phyloP scores from a whole-genome alignment of 2,329 filamentous ascomycete genomes.

The Penicillium sclerotiorum region DNA sequence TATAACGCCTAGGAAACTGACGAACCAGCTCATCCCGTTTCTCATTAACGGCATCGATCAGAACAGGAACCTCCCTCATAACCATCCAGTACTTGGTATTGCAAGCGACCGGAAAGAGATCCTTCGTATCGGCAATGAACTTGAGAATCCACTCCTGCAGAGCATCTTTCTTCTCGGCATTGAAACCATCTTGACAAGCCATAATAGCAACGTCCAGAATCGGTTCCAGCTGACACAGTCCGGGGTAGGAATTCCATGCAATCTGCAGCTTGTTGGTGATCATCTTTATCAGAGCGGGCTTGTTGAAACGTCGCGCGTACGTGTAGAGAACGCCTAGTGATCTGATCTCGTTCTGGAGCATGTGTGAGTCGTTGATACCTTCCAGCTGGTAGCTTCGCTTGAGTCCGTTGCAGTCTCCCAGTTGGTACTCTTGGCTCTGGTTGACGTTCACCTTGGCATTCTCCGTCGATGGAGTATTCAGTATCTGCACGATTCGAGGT shows the following conservation, averaged over 20 bases:
- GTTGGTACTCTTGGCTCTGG: neutral
- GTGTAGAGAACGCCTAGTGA: conserved; percentile 16
- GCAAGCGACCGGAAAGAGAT: conserved; percentile 13
- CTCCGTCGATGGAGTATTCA: neutral
- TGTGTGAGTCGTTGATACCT: conserved; percentile 1
- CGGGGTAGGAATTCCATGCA: conserved; percentile 25
- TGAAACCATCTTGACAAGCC: neutral
- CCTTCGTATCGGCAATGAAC: conserved; percentile 18
- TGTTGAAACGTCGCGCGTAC: conserved; percentile 12
- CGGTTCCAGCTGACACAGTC: conserved; percentile 12
- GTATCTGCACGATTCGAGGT: neutral
- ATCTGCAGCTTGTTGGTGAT: conserved; percentile 21
- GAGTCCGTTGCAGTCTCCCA: conserved; percentile 11
- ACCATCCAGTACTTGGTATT: conserved; percentile 8
- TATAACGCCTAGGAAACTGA: neutral
- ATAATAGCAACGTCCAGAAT: conserved; percentile 8
- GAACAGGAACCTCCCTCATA: neutral
- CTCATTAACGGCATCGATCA: conserved; percentile 9
- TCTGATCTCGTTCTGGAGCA: conserved; percentile 9
- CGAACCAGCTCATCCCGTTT: neutral
- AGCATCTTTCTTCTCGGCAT: neutral
- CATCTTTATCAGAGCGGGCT: conserved; percentile 8
- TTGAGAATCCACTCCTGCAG: conserved; percentile 19
- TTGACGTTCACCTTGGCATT: neutral
- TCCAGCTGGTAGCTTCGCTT: conserved; percentile 8